These are phyloP conservation scores for Fraxinus nigra DNA, from an alignment of 305 asterid species.

Conservation along the genomic window DNA sequence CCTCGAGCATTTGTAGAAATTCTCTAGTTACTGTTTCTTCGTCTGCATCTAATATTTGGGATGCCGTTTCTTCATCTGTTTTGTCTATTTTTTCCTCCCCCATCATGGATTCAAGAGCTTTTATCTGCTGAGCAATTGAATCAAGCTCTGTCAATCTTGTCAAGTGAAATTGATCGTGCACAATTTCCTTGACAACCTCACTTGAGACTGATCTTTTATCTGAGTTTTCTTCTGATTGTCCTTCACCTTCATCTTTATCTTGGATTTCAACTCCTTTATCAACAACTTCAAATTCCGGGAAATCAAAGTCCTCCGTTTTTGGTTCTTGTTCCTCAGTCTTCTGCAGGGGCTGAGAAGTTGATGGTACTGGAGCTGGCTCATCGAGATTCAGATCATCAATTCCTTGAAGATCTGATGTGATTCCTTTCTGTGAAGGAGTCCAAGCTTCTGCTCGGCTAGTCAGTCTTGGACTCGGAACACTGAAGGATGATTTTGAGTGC, in stretches of 20 bases:
- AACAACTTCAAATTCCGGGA: conserved; percentile 78
- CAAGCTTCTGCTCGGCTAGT: conserved; percentile 47
- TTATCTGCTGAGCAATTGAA: conserved; percentile 80
- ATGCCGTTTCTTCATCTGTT: conserved; percentile 45
- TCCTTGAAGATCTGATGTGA: conserved; percentile 39
- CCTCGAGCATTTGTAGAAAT: conserved; percentile 81
- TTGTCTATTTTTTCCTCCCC: conserved; percentile 36
- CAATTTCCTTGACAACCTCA: conserved; percentile 88
- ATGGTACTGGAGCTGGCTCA: conserved; percentile 43
- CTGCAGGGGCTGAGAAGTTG: conserved; percentile 19
- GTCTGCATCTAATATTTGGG: conserved; percentile 64
- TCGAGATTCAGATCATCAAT: conserved; percentile 79
- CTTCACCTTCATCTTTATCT: conserved; percentile 38
- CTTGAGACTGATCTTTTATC: conserved; percentile 55
- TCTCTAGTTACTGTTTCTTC: conserved; percentile 84
- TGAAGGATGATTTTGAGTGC: conserved; percentile 72
- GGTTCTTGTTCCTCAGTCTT: conserved; percentile 35
- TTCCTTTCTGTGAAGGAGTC: conserved; percentile 58
- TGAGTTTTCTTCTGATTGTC: conserved; percentile 44
- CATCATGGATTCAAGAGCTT: conserved; percentile 86
- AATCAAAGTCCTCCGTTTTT: conserved; percentile 52
- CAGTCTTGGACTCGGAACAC: conserved; percentile 64
- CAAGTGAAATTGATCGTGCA: conserved; percentile 60
- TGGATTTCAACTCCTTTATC: conserved; percentile 82
- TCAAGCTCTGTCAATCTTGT: conserved; percentile 71